Percentiles rank a stretch among this genome's conserved stretches.
Conservation (phyloP, 163 green algal species). For the Chloromonas sp. region DNA sequence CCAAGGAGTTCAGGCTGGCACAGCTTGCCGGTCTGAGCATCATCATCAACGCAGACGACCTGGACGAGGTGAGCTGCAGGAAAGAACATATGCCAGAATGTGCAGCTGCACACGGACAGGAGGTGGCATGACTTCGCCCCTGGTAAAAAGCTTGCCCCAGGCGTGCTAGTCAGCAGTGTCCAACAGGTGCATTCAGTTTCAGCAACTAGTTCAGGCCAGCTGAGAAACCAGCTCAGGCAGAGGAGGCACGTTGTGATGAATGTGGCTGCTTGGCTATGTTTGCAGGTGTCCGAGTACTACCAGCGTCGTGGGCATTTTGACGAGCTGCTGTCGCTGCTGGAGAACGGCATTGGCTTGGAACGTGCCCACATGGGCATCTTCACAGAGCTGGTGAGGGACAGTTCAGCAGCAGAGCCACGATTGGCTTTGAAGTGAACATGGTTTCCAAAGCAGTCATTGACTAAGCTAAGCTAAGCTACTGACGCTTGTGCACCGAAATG, state of each 20-base stretch:
- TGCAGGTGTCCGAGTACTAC: slow-evolving; percentile 86
- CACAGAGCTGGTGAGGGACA: slow-evolving; percentile 66
- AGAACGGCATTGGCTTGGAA: slow-evolving; percentile 95
- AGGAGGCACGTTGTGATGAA: too few relatives aligned
- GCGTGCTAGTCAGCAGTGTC: too few relatives aligned
- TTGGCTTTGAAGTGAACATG: too few relatives aligned
- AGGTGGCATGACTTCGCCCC: neutral
- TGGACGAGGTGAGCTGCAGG: slow-evolving; percentile 76
- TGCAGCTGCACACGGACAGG: neutral
- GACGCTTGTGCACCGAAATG: too few relatives aligned
- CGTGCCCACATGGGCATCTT: slow-evolving; percentile 99
- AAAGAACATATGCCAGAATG: too few relatives aligned
- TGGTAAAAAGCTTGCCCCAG: too few relatives aligned
- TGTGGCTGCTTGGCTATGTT: neutral
- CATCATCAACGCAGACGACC: slow-evolving; percentile 97
- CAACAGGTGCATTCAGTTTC: too few relatives aligned
- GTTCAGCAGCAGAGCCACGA: too few relatives aligned
- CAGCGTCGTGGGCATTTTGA: slow-evolving; percentile 82
- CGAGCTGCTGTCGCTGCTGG: slow-evolving; percentile 93
- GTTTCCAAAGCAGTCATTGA: too few relatives aligned
- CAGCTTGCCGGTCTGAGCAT: slow-evolving; percentile 97
- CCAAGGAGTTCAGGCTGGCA: slow-evolving; percentile 85
- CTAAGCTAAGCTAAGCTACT: too few relatives aligned
- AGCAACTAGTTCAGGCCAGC: too few relatives aligned
- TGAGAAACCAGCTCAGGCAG: too few relatives aligned